phyloP scores from a whole-genome alignment of 1,284 basidiomycete species.

The Austroboletus niveus region DNA sequence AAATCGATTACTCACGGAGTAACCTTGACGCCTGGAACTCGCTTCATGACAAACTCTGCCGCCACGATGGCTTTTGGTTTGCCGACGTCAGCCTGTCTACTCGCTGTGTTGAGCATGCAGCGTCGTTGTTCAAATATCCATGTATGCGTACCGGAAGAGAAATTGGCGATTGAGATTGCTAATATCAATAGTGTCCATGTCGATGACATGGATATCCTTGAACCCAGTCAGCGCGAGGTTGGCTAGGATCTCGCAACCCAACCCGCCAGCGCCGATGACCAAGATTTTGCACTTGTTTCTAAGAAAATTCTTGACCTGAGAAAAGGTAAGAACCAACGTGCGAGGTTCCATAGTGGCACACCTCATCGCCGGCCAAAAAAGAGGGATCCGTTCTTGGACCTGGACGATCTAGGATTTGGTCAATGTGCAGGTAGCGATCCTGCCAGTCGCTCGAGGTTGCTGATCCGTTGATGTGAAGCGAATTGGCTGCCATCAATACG shows the following conservation, averaged over 20 bases:
- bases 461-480: constrained; percentile 26
- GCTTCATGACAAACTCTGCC: constrained; percentile 93
- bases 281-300: constrained; percentile 86
- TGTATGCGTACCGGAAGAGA: constrained; percentile 78
- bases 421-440: constrained; percentile 73
- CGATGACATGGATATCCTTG: constrained; percentile 98
- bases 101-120: not conserved
- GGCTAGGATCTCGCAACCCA: constrained; percentile 94
- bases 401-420: constrained; percentile 77
- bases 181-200: constrained; percentile 99
- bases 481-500: constrained; percentile 33
- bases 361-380: constrained; percentile 73
- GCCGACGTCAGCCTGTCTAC: constrained; percentile 88
- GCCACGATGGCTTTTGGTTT: constrained; percentile 92
- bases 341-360: constrained; percentile 34
- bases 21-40: constrained; percentile 91
- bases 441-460: constrained; percentile 57
- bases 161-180: constrained; percentile 99
- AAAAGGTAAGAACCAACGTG: constrained; percentile 1
- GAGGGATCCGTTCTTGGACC: constrained; percentile 79
- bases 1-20: constrained; percentile 68
- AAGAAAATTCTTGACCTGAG: constrained; percentile 87
- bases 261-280: constrained; percentile 94
- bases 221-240: constrained; percentile 94
- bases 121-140: not conserved